Evolutionary conservation across 2,329 filamentous ascomycete species (phyloP).

Genomic region (Stemphylium beticola): DNA sequence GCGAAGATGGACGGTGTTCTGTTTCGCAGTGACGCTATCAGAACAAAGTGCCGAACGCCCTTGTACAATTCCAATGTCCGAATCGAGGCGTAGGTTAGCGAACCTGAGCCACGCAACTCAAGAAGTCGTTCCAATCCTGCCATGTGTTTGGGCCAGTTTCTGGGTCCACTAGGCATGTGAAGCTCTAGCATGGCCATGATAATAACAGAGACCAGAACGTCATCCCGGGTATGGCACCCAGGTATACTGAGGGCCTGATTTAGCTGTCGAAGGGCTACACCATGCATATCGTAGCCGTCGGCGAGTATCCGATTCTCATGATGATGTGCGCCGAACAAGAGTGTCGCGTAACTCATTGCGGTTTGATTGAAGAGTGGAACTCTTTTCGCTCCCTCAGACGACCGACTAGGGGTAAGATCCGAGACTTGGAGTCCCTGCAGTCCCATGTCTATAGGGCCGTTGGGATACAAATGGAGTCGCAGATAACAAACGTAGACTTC

Average conservation of each 20-base stretch:
- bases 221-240: conserved; percentile 28
- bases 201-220: conserved; percentile 33
- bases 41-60: conserved; percentile 29
- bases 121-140: conserved; percentile 35
- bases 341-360: conserved; percentile 33
- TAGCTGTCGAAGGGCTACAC: conserved; percentile 31
- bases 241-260: conserved; percentile 32
- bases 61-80: conserved; percentile 29
- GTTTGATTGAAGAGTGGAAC: conserved; percentile 24
- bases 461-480: conserved; percentile 24
- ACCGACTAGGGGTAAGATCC: conserved; percentile 16
- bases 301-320: conserved; percentile 19
- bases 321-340: conserved; percentile 36
- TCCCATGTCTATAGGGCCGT: conserved; percentile 30
- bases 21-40: conserved; percentile 28
- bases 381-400: neutral
- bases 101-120: conserved; percentile 27
- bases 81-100: conserved; percentile 10
- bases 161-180: conserved; percentile 32
- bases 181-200: conserved; percentile 36
- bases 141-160: conserved; percentile 38
- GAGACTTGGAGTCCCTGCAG: conserved; percentile 21
- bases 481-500: conserved; percentile 37
- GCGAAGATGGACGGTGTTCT: conserved; percentile 35
- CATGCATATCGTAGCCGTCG: conserved; percentile 30